Conservation (phyloP, 768 basidiomycete genomes). For the Boletus patriciae region DNA sequence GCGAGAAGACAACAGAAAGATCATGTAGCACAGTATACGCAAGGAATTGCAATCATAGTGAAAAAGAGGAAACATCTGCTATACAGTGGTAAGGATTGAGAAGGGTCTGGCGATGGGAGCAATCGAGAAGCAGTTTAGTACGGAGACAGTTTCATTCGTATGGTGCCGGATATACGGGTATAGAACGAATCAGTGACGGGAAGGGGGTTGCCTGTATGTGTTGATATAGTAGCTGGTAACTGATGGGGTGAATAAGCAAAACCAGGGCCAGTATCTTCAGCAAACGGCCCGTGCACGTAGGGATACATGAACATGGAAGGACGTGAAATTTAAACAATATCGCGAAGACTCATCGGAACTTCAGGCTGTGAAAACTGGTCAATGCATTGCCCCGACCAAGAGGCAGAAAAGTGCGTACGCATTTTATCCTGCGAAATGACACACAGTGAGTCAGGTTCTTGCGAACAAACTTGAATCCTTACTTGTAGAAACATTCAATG, state of each 20-base stretch:
- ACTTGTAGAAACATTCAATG: conserved; percentile 99
- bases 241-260: conserved; percentile 37
- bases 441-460: conserved; percentile 15
- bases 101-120: conserved; percentile 42
- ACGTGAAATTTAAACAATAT: conserved; percentile 69
- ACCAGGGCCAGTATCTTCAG: conserved; percentile 33
- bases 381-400: conserved; percentile 17
- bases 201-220: conserved; percentile 40
- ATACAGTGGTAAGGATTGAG: conserved; percentile 63
- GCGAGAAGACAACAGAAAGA: conserved; percentile 17
- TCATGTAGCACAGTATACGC: conserved; percentile 31
- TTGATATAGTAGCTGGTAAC: conserved; percentile 52
- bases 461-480: conserved; percentile 25
- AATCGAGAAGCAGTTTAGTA: conserved; percentile 40
- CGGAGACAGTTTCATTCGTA: conserved; percentile 57
- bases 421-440: conserved; percentile 67
- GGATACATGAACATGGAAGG: conserved; percentile 73
- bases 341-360: conserved; percentile 87
- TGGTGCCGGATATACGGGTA: conserved; percentile 68
- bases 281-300: conserved; percentile 56
- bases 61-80: conserved; percentile 41
- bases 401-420: conserved; percentile 51
- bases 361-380: conserved; percentile 59
- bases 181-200: conserved; percentile 45
- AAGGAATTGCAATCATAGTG: conserved; percentile 17